Evolutionary conservation across 176 grass and related monocot species (phyloP), one percentile per base, ranked within the genome.

Genomic region (Oryza meyeriana): DNA sequence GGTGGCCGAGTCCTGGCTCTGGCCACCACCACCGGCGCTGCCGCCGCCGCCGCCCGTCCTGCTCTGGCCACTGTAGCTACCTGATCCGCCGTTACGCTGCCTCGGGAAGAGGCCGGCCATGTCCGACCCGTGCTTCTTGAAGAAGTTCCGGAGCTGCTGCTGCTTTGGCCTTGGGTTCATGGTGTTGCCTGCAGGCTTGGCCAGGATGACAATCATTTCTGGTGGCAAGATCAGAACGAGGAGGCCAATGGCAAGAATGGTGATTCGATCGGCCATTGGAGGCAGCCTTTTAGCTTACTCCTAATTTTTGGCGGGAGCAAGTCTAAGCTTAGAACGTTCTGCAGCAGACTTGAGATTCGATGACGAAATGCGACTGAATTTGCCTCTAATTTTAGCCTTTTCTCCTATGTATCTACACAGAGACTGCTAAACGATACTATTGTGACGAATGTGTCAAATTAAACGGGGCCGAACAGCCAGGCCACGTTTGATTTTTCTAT

Each of bases 101-200:
- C 24, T 12, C 17, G 75, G 75, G 12, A 77, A 4, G 35, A 63
- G 33, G 25, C 38, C 75, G 24, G 59, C 34, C 59, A 44, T 78
- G 75, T 78, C 59, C 59, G 75, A 78, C 36, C 35, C 75, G 36
- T 78, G 58, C 55, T 78, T 62, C 35, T 64, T 78, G 58, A 78
- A 78, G 75, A 78, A 78, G 24, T 78, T 18, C 16, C 11, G 5
- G 33, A 76, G 75, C 20, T 7, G 17, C 59, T 44, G 75, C 75
- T 78, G 24, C 59, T 64, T 62, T 12, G 75, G 40, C 75, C 74
- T 62, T 28, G 57, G 74, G 74, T 22, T 77, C 74, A 59, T 38
- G 32, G 55, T 62, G 22, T 77, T 77, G 32, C 32, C 57, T 3
- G 74, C 18, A 2, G 50, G 11, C 50, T 55, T 55, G 50, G 18